phyloP scores from a whole-genome alignment of 192 early-diverging fungal species.

The Lobosporangium transversale region DNA sequence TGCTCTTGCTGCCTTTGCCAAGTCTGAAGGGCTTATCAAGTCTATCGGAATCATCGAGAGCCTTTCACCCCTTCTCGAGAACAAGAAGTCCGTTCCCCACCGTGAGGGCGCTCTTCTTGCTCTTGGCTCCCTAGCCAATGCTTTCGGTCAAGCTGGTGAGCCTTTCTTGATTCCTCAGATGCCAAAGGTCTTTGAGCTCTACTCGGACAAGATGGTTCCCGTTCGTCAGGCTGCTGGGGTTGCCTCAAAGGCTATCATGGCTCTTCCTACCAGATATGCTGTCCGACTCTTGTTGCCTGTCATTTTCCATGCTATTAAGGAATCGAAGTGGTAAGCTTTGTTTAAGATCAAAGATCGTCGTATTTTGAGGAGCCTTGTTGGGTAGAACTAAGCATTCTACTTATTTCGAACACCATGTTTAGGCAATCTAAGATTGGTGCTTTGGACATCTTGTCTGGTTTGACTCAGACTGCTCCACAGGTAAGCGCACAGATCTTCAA shows the following conservation, averaged over 20 bases:
- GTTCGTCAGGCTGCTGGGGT: constrained; percentile 56
- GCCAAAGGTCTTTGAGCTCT: constrained; percentile 68
- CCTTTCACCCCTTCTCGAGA: constrained; percentile 65
- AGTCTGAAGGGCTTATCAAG: constrained; percentile 68
- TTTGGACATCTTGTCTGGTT: constrained; percentile 54
- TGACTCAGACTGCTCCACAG: constrained; percentile 58
- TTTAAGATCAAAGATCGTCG: constrained; percentile 39
- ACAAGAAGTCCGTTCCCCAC: constrained; percentile 75
- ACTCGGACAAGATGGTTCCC: constrained; percentile 64
- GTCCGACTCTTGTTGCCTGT: constrained; percentile 53
- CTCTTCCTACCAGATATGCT: constrained; percentile 58
- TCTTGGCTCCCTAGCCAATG: constrained; percentile 65
- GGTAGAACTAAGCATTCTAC: constrained; percentile 46
- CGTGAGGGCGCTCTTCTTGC: constrained; percentile 72
- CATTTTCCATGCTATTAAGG: constrained; percentile 68
- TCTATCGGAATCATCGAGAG: constrained; percentile 67
- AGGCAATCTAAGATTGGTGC: constrained; percentile 75
- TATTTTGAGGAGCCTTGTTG: constrained; percentile 62
- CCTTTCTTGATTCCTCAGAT: constrained; percentile 74
- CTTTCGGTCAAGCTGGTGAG: constrained; percentile 69
- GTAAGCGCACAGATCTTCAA: too few species aligned
- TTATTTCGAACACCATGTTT: constrained; percentile 41
- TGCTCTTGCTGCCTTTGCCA: constrained; percentile 69
- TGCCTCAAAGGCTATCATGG: constrained; percentile 57
- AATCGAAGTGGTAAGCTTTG: constrained; percentile 50